These are phyloP conservation scores for Teratosphaeria gauchensis DNA, from an alignment of 2,329 filamentous ascomycete species.

Conservation along the genomic window DNA sequence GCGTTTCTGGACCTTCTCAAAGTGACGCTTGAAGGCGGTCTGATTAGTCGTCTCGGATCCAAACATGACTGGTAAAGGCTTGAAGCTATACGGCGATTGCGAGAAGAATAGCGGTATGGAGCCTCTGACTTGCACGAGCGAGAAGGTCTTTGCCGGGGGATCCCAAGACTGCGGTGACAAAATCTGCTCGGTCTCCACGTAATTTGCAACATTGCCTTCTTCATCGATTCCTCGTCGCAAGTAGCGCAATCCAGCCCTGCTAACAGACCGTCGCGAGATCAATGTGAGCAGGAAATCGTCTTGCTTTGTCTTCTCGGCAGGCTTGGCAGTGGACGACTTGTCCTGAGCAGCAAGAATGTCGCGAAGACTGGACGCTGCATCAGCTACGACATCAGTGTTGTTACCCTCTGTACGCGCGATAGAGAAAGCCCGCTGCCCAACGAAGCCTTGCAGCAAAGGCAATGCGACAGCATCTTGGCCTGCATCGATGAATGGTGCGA, in stretches of 20 bases:
- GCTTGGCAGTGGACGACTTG: slow-evolving; percentile 10
- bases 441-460: slow-evolving; percentile 86
- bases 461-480: slow-evolving; percentile 62
- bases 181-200: slow-evolving; percentile 91
- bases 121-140: slow-evolving; percentile 77
- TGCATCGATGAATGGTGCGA: slow-evolving; percentile 63
- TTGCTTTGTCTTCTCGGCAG: slow-evolving; percentile 9
- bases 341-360: not conserved
- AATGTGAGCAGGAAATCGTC: slow-evolving; percentile 68
- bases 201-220: slow-evolving; percentile 78
- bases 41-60: slow-evolving; percentile 74
- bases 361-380: slow-evolving; percentile 7
- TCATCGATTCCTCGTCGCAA: slow-evolving; percentile 85
- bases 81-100: slow-evolving; percentile 86
- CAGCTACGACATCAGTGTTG: slow-evolving; percentile 19
- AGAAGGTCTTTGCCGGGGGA: slow-evolving; percentile 55
- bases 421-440: slow-evolving; percentile 75
- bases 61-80: slow-evolving; percentile 72
- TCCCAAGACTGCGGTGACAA: slow-evolving; percentile 63
- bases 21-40: slow-evolving; percentile 68
- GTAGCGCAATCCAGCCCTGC: slow-evolving; percentile 81
- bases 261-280: slow-evolving; percentile 79
- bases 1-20: slow-evolving; percentile 54
- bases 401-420: slow-evolving; percentile 16
- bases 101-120: slow-evolving; percentile 95